Percentiles rank a stretch among this genome's conserved stretches.
These are phyloP conservation scores for Ogataea corticis DNA, from an alignment of 805 yeast genomes.

Conservation along the genomic window DNA sequence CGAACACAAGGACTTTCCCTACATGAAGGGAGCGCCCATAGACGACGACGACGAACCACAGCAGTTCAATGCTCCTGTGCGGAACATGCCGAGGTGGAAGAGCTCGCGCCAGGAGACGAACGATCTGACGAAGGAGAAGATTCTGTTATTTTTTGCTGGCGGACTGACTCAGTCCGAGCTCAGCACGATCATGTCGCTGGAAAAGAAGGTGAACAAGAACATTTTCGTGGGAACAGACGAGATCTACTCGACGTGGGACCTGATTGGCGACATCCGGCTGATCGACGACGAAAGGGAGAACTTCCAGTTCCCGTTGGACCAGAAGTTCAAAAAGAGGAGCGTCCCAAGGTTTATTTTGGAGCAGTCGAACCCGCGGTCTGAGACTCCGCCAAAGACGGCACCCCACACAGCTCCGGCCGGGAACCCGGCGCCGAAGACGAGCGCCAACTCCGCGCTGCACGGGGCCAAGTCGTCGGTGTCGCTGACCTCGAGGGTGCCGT, in stretches of 20 bases:
- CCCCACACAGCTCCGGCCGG: conserved; percentile 2
- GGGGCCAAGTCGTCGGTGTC: not conserved
- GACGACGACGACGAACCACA: conserved; percentile 21
- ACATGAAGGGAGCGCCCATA: conserved; percentile 37
- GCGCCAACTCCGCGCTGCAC: not conserved
- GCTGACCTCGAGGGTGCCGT: conserved; percentile 4
- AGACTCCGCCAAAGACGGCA: not conserved
- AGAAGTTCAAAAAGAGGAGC: conserved; percentile 15
- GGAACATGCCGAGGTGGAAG: conserved; percentile 35
- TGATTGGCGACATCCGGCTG: conserved; percentile 33
- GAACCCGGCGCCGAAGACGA: not conserved
- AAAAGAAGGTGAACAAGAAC: conserved; percentile 62
- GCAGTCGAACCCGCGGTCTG: conserved; percentile 15
- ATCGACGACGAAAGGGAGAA: conserved; percentile 28
- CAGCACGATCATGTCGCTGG: conserved; percentile 70
- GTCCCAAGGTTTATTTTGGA: conserved; percentile 27
- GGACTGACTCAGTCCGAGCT: conserved; percentile 85
- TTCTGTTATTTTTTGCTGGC: conserved; percentile 83
- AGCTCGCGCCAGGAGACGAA: conserved; percentile 22
- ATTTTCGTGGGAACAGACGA: conserved; percentile 82
- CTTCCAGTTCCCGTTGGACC: conserved; percentile 28
- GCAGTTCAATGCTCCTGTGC: conserved; percentile 15
- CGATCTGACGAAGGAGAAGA: conserved; percentile 53
- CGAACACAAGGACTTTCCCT: conserved; percentile 54
- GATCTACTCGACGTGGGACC: conserved; percentile 47